Percentiles rank a stretch among this genome's conserved stretches.
phyloP scores from a whole-genome alignment of 202 grass and related monocot species.

The Carex arenaria region DNA sequence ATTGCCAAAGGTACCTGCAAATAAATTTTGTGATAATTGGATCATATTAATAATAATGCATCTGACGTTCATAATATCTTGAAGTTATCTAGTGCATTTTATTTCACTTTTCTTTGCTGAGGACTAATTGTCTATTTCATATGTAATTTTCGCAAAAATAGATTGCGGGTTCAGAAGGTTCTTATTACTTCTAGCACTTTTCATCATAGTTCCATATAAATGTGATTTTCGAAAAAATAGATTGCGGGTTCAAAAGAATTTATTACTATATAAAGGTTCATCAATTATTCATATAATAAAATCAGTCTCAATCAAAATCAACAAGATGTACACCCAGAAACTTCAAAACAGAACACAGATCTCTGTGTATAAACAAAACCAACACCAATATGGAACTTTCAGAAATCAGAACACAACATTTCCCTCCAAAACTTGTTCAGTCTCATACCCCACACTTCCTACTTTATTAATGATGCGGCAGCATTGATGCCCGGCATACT shows the following conservation, averaged over 20 bases:
- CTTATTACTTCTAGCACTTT: not conserved
- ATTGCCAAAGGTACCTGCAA: slow-evolving; percentile 67
- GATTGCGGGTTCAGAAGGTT: not conserved
- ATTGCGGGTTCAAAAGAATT: not conserved
- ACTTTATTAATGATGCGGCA: not conserved
- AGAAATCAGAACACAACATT: not conserved
- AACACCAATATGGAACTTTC: not conserved
- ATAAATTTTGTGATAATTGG: not conserved
- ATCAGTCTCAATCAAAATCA: not conserved
- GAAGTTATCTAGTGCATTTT: slow-evolving; percentile 1
- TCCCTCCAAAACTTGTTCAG: not conserved
- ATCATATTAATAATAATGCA: not conserved
- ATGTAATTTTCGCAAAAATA: not conserved
- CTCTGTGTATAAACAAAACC: not conserved
- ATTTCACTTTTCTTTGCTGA: not conserved
- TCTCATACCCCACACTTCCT: not conserved
- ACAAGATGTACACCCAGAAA: not conserved
- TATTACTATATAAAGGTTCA: not conserved
- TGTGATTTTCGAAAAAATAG: not conserved
- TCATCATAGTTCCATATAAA: not conserved
- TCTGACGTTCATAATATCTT: not conserved
- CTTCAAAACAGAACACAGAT: not conserved
- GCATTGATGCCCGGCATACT: not conserved
- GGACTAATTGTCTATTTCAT: not conserved
- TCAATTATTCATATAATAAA: not conserved